Evolutionary conservation across 352 stramenopile species (phyloP).

Genomic region (Globisporangium emineosum): DNA sequence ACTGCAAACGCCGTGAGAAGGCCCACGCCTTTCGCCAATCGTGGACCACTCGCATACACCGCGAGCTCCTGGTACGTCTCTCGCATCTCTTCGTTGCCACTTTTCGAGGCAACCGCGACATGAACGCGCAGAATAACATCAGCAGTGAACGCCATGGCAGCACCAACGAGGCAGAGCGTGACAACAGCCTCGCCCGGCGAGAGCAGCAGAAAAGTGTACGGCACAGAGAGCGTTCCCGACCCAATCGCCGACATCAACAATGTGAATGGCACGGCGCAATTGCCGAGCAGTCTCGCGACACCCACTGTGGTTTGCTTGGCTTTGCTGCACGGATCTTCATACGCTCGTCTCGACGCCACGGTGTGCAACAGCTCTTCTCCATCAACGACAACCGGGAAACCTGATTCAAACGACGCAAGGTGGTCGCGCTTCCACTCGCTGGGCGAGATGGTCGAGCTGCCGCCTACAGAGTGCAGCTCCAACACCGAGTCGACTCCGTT

Average conservation of each 20-base stretch:
- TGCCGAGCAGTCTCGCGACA: conserved; percentile 5
- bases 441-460: conserved; percentile 3
- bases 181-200: conserved; percentile 38
- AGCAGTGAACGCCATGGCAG: conserved; percentile 71
- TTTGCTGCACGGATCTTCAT: conserved; percentile 13
- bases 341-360: conserved; percentile 5
- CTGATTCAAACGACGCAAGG: conserved; percentile 22
- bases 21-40: conserved; percentile 47
- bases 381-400: conserved; percentile 20
- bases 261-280: conserved; percentile 27
- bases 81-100: conserved; percentile 32
- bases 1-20: conserved; percentile 67
- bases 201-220: conserved; percentile 66
- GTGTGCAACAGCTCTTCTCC: conserved; percentile 18
- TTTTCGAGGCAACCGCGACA: conserved; percentile 37
- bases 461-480: not conserved
- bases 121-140: conserved; percentile 63
- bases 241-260: conserved; percentile 62
- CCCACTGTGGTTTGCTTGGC: conserved; percentile 15
- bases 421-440: conserved; percentile 12
- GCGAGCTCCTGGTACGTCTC: conserved; percentile 71
- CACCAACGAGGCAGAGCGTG: conserved; percentile 44
- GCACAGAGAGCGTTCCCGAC: conserved; percentile 50
- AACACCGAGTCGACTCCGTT: not conserved
- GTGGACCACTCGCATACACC: conserved; percentile 46